Base-by-base conservation (phyloP, 495 filamentous ascomycete species). In the Astrothelium macrocarpum region DNA sequence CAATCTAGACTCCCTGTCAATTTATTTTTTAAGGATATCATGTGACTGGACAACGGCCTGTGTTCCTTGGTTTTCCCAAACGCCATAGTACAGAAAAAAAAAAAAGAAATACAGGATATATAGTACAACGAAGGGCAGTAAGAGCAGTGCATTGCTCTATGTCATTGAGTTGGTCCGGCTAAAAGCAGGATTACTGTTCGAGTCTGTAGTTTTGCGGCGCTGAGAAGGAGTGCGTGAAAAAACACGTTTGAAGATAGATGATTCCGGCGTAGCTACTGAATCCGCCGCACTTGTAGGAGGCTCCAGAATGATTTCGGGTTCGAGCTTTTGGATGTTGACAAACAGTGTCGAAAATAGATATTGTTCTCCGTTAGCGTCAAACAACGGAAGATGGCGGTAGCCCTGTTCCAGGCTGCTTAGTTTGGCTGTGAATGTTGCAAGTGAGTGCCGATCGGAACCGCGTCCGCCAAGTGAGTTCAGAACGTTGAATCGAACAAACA, bases 371-470 rank as follows among this genome's bases (percentile, higher is more conserved):
- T 90, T 88, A 53, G 82, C 80, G 74, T 96, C 89, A 69, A 86
- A 87, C n/a, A 98, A 80, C n/a, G 93, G 94, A 43, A 98, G 81
- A 67, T 96, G 95, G 59, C 93, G 93, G 70, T 95, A 98, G n/a
- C 94, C 94, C 74, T 95, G 86, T 68, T 92, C 90, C 29, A 98
- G 80, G 65, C 85, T 91, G 77, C 78, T 87, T 49, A 98, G 84
- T 76, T 97, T 97, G 45, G 89, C 94, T 1, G 90, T 97, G 74
- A 90, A 97, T 7, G 85, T 91, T 2, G 91, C 94, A 49, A 97
- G 74, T 18, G 86, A 83, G n/a, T 80, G 76, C 61, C 78, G 77
- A 67, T 82, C 63, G 32, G 36, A 49, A 23, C n/a, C 32, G 83
- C 84, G 32, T 81, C 80, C 89, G 67, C 90, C 88, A 64, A 81